Percentiles rank a stretch among this genome's conserved stretches.
Evolutionary conservation across 352 stramenopile species (phyloP).

Genomic region (Globisporangium perplexum): DNA sequence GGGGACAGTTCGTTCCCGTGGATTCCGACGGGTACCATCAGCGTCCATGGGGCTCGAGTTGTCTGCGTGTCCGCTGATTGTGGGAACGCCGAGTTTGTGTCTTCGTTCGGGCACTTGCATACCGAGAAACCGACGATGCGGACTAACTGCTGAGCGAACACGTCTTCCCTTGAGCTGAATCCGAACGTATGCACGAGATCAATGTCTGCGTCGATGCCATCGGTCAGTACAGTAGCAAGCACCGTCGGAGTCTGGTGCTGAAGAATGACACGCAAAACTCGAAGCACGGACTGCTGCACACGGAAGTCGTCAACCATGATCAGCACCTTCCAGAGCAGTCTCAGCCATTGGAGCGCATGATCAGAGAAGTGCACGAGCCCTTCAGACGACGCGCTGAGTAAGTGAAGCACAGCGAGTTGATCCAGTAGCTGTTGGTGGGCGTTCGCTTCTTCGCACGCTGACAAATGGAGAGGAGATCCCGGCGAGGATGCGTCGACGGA

Average conservation of each 20-base stretch:
- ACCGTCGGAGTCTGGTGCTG: constrained; percentile 23
- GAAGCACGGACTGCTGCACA: constrained; percentile 64
- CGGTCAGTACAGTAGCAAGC: constrained; percentile 15
- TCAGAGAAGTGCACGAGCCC: constrained; percentile 28
- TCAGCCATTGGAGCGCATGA: constrained; percentile 42
- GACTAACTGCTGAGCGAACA: constrained; percentile 45
- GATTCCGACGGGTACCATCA: constrained; percentile 24
- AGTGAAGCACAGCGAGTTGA: constrained; percentile 32
- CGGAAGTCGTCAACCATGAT: constrained; percentile 33
- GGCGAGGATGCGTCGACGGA: not conserved
- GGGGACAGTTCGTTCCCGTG: constrained; percentile 27
- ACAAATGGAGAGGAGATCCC: not conserved
- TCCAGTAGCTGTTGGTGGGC: constrained; percentile 15
- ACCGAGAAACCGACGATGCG: constrained; percentile 39
- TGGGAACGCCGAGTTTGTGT: not conserved
- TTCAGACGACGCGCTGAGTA: constrained; percentile 48
- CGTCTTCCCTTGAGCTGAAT: constrained; percentile 19
- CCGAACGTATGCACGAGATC: constrained; percentile 4
- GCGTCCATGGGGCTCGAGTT: constrained; percentile 16
- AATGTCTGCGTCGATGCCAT: not conserved
- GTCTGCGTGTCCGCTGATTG: not conserved
- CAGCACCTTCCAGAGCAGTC: constrained; percentile 41
- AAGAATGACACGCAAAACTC: constrained; percentile 43
- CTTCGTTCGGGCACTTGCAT: constrained; percentile 16
- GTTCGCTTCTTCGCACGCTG: not conserved